Evolutionary conservation across 371 early-diverging fungal species (phyloP).

Genomic region (Neoconidiobolus thromboides): DNA sequence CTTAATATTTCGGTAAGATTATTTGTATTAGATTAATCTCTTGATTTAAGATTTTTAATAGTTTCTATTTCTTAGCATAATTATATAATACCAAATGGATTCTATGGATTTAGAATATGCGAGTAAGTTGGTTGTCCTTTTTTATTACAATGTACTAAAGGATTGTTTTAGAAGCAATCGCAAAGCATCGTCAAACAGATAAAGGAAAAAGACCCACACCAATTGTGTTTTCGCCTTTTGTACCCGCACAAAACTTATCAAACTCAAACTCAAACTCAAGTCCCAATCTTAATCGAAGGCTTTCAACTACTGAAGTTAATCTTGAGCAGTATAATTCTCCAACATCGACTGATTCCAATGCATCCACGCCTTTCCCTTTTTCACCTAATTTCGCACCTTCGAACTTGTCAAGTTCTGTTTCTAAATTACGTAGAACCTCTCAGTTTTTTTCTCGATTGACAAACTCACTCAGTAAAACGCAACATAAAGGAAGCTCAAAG

Average conservation of each 20-base stretch:
- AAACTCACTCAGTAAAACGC: not conserved
- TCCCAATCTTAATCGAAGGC: not conserved
- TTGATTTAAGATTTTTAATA: too few species aligned
- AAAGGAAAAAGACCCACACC: not conserved
- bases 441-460: constrained; percentile 4
- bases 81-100: not conserved
- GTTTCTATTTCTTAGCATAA: too few species aligned
- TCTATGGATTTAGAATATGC: constrained; percentile 6
- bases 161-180: not conserved
- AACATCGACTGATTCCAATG: not conserved
- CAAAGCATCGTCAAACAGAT: not conserved
- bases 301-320: not conserved
- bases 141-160: not conserved
- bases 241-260: too few species aligned
- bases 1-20: too few species aligned
- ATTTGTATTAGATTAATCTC: too few species aligned
- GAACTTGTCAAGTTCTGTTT: not conserved
- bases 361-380: not conserved
- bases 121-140: not conserved
- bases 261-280: not conserved
- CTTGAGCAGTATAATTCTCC: not conserved
- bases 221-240: not conserved
- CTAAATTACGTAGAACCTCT: constrained; percentile 1
- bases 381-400: not conserved
- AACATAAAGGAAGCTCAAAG: not conserved